Conservation (phyloP, 2,329 filamentous ascomycete genomes). For the Leptodontidium sp. region DNA sequence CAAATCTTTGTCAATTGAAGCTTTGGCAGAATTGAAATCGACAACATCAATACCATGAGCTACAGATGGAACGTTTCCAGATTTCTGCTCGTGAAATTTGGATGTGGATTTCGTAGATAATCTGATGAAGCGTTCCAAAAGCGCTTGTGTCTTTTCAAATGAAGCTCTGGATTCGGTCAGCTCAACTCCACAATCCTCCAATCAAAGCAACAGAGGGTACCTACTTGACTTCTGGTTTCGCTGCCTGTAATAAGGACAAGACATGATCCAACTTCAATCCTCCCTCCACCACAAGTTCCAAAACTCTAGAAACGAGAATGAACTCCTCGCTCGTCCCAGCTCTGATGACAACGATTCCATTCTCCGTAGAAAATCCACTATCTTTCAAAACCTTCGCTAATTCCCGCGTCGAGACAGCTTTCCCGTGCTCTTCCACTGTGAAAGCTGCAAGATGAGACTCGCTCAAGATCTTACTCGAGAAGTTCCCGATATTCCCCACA, state of each 20-base stretch:
- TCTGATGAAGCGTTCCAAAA: constrained; percentile 38
- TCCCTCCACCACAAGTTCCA: constrained; percentile 33
- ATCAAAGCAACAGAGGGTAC: constrained; percentile 1
- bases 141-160: constrained; percentile 28
- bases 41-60: constrained; percentile 33
- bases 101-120: constrained; percentile 34
- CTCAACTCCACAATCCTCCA: neutral
- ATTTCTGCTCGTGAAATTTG: constrained; percentile 36
- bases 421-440: constrained; percentile 23
- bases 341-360: constrained; percentile 36
- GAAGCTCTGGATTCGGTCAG: constrained; percentile 32
- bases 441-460: constrained; percentile 38
- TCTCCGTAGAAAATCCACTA: constrained; percentile 27
- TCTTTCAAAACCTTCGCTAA: constrained; percentile 32
- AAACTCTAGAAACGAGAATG: neutral
- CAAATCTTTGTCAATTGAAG: constrained; percentile 38
- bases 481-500: constrained; percentile 33
- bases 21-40: constrained; percentile 39
- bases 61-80: constrained; percentile 32
- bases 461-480: constrained; percentile 40
- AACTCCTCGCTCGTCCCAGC: constrained; percentile 26
- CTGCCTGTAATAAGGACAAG: constrained; percentile 31
- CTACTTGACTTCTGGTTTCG: constrained; percentile 34
- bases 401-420: constrained; percentile 24
- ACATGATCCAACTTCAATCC: constrained; percentile 39